Evolutionary conservation across 257 asterid species (phyloP), one percentile per base, ranked within the genome.

Genomic region (Plantago ovata): DNA sequence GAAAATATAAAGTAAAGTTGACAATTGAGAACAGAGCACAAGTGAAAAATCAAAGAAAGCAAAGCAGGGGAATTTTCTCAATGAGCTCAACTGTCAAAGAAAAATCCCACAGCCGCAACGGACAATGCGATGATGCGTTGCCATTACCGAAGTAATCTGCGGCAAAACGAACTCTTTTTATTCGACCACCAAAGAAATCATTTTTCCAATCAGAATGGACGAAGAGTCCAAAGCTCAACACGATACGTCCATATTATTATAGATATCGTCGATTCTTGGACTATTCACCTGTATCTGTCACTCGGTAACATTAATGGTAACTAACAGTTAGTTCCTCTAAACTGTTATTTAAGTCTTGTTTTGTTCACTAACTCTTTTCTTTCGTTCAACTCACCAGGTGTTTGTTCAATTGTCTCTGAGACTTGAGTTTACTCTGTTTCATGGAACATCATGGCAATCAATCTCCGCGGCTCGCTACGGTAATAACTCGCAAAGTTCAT

Each of bases 191-290:
- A 28, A 1, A 28, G 36, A 28, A 28, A 28, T 0, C 36, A 28
- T 28, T 28, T 28, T 28, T 8, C 36, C 71, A 70, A 32, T 70
- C 60, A 53, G 60, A 46, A 15, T 44, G 67, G 76, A 68, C 81
- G 81, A 67, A 64, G 68, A 48, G 36, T 40, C 60, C 81, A 21
- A 75, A 63, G 80, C 36, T 66, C 51, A 59, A 68, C 60, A 67
- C 71, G 73, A 53, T 21, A 13, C 39, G 13, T 49, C n/a, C 55
- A 21, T 22, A 15, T 46, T 23, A 50, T 13, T 54, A 41, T 75
- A 14, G 76, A 57, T 13, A 32, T 24, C 6, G 2, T 44, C 77
- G 72, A 18, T 43, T 22, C 32, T 71, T 70, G 74, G 72, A 75
- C 33, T 63, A 47, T 60, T 52, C 46, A 22, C 10, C 36, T 43